Evolutionary conservation across 1,284 basidiomycete genomes (phyloP).

Genomic region (Wallemia hederae): DNA sequence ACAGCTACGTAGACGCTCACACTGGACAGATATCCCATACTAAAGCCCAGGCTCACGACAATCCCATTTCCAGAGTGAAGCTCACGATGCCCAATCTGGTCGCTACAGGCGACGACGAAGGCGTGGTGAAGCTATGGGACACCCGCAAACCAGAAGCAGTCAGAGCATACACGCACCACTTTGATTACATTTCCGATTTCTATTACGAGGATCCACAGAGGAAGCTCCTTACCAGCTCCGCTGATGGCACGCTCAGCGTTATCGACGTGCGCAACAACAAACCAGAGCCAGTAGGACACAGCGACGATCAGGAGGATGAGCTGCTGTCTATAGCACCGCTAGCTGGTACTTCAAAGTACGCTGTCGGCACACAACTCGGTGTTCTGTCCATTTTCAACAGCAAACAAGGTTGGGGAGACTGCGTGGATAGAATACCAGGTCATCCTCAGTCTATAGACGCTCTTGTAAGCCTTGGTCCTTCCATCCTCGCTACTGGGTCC

Average conservation of each 20-base stretch:
- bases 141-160: conserved; percentile 34
- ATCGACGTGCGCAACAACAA: conserved; percentile 61
- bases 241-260: conserved; percentile 68
- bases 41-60: conserved; percentile 32
- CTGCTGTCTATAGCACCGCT: conserved; percentile 55
- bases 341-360: conserved; percentile 45
- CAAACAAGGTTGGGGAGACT: conserved; percentile 60
- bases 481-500: conserved; percentile 54
- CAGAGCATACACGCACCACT: conserved; percentile 54
- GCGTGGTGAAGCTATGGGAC: conserved; percentile 87
- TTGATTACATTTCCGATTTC: conserved; percentile 85
- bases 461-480: conserved; percentile 34
- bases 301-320: conserved; percentile 89
- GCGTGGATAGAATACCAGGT: conserved; percentile 72
- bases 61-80: conserved; percentile 51
- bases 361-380: conserved; percentile 70
- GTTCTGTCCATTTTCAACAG: conserved; percentile 75
- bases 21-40: conserved; percentile 34
- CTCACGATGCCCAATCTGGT: conserved; percentile 36
- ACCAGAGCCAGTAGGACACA: conserved; percentile 38
- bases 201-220: conserved; percentile 56
- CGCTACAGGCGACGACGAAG: conserved; percentile 73
- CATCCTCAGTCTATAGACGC: conserved; percentile 69
- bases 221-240: conserved; percentile 63
- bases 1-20: conserved; percentile 3